A percentile compares a stretch with the other conserved stretches of the same genome.
phyloP scores from a whole-genome alignment of 805 yeast genomes.

The Zygoascus tannicola region DNA sequence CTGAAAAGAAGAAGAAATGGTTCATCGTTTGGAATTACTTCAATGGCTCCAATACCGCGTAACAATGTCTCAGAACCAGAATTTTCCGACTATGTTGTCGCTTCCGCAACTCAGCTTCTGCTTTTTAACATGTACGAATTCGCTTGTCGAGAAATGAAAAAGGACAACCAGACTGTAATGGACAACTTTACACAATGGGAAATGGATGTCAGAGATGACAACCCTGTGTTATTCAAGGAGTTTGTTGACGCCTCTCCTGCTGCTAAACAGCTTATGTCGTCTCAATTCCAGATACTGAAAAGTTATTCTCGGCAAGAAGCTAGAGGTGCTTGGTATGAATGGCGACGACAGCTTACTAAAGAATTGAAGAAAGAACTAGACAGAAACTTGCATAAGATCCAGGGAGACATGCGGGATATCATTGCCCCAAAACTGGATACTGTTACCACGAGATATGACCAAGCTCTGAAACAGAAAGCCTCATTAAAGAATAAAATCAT shows the following conservation, averaged over 20 bases:
- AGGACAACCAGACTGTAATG: slow-evolving; percentile 42
- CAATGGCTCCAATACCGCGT: slow-evolving; percentile 1
- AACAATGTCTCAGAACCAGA: slow-evolving; percentile 9
- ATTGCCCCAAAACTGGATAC: not conserved
- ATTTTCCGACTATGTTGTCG: slow-evolving; percentile 32
- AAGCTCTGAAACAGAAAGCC: not conserved
- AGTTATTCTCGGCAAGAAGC: slow-evolving; percentile 45
- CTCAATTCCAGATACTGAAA: slow-evolving; percentile 43
- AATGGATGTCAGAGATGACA: slow-evolving; percentile 36
- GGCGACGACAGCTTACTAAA: slow-evolving; percentile 46
- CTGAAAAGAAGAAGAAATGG: slow-evolving; percentile 12
- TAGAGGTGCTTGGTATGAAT: slow-evolving; percentile 49
- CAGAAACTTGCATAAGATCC: slow-evolving; percentile 13
- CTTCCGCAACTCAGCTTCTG: slow-evolving; percentile 33
- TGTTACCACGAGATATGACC: not conserved
- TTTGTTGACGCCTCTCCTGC: slow-evolving; percentile 35
- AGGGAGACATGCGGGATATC: not conserved
- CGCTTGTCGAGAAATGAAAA: slow-evolving; percentile 44
- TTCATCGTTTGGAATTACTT: slow-evolving; percentile 17
- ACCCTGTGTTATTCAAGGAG: slow-evolving; percentile 42
- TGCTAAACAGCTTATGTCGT: slow-evolving; percentile 35
- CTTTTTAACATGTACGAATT: slow-evolving; percentile 42
- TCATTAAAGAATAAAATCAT: not conserved
- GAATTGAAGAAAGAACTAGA: slow-evolving; percentile 33
- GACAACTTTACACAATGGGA: slow-evolving; percentile 39